A percentile compares a stretch with the other conserved stretches of the same genome.
Evolutionary conservation across 2,329 filamentous ascomycete genomes (phyloP).

Genomic region (Monilinia aucupariae): DNA sequence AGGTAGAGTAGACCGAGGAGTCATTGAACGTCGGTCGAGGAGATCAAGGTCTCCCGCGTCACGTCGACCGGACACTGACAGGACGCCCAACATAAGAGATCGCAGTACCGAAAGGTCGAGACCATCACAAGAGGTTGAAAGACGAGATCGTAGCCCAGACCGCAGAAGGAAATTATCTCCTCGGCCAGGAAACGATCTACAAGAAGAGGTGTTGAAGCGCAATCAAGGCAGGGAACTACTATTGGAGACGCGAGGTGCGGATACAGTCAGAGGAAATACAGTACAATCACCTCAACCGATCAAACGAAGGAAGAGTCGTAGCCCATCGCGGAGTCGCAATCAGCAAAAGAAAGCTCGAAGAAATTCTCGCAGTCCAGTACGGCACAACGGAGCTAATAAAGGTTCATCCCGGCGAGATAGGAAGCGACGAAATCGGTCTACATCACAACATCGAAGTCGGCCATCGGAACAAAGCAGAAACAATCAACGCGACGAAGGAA

Average conservation of each 20-base stretch:
- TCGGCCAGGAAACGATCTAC: constrained; percentile 31
- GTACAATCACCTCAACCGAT: constrained; percentile 33
- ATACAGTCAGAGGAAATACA: constrained; percentile 31
- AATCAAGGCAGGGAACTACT: constrained; percentile 35
- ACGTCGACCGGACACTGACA: constrained; percentile 35
- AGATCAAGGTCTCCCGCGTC: constrained; percentile 37
- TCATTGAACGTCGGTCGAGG: constrained; percentile 30
- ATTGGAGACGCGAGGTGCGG: constrained; percentile 35
- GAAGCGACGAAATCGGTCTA: constrained; percentile 29
- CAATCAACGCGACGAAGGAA: constrained; percentile 24
- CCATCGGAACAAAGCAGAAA: constrained; percentile 27
- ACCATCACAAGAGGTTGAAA: constrained; percentile 28
- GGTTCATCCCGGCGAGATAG: constrained; percentile 27
- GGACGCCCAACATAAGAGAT: constrained; percentile 32
- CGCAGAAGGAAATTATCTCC: constrained; percentile 32
- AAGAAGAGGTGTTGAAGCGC: constrained; percentile 34
- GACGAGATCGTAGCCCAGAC: constrained; percentile 32
- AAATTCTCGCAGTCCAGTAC: constrained; percentile 32
- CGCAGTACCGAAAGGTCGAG: constrained; percentile 32
- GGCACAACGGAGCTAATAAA: constrained; percentile 25
- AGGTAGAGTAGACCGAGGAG: constrained; percentile 39
- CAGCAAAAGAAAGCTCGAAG: constrained; percentile 35
- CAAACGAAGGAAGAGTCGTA: constrained; percentile 35
- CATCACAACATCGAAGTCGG: constrained; percentile 29
- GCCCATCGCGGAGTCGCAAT: constrained; percentile 32